Evolutionary conservation across 1,284 basidiomycete species (phyloP).

Genomic region (Irpex lacteus): DNA sequence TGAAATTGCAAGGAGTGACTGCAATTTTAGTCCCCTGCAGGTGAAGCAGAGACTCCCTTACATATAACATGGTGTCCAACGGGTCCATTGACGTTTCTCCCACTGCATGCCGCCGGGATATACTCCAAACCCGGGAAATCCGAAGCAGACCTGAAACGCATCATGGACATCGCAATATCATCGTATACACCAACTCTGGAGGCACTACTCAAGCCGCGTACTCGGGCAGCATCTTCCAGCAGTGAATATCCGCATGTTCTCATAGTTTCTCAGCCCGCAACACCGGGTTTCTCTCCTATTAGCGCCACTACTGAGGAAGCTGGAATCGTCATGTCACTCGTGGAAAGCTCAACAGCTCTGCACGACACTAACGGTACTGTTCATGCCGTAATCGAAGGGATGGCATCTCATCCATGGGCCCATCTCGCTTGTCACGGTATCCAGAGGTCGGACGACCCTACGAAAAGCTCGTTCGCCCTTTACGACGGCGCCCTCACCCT

Average conservation of each 20-base stretch:
- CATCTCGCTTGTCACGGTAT: slow-evolving; percentile 21
- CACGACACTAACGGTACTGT: slow-evolving; percentile 1
- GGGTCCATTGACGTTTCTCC: not conserved
- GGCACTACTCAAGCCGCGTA: not conserved
- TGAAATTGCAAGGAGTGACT: no score
- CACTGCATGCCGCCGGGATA: not conserved
- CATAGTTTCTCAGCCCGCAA: not conserved
- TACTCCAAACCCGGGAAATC: not conserved
- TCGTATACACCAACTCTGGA: not conserved
- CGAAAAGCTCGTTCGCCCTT: slow-evolving; percentile 17
- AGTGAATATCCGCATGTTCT: not conserved
- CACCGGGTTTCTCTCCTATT: not conserved
- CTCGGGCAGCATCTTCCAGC: not conserved
- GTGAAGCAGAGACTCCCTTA: not conserved
- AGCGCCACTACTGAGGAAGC: not conserved
- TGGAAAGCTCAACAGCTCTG: not conserved
- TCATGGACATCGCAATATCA: not conserved
- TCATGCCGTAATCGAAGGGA: slow-evolving; percentile 5
- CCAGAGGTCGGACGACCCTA: slow-evolving; percentile 12
- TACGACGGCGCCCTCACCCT: slow-evolving; percentile 13
- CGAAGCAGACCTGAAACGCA: not conserved
- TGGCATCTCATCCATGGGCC: slow-evolving; percentile 15
- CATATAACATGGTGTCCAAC: not conserved
- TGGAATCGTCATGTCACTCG: not conserved
- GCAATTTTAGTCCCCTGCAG: no score